Percentiles rank a stretch among this genome's conserved stretches.
Evolutionary conservation across 169 alveolate genomes (phyloP).

Genomic region (Plasmodium fragile): DNA sequence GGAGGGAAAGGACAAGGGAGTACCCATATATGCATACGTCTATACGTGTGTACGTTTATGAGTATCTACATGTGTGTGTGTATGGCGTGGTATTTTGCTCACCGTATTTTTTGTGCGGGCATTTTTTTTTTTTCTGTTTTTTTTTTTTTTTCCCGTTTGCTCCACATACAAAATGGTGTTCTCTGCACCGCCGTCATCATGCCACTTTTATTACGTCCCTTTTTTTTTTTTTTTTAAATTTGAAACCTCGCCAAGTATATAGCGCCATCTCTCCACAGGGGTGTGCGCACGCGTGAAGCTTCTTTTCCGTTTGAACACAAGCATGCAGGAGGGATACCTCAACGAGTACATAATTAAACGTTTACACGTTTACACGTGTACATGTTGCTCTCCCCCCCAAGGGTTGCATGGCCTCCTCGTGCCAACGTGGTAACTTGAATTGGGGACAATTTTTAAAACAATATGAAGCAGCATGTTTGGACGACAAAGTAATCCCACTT

Average conservation of each 20-base stretch:
- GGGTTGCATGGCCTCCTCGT: no score
- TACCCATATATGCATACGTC: background rate
- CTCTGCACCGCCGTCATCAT: background rate
- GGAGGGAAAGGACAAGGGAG: background rate
- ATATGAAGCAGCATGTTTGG: background rate
- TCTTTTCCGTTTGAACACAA: no score
- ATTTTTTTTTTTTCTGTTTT: conserved; percentile 13
- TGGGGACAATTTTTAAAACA: background rate
- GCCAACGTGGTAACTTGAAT: background rate
- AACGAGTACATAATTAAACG: background rate
- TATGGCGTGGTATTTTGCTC: background rate
- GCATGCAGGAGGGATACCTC: background rate
- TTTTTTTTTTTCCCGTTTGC: background rate
- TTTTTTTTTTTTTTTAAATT: no score
- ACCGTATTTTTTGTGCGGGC: background rate
- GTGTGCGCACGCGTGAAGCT: background rate
- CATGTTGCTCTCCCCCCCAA: background rate
- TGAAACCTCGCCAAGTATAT: background rate
- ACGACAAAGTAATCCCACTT: background rate
- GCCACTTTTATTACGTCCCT: background rate
- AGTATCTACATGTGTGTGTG: background rate
- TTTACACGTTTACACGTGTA: background rate
- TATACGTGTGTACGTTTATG: background rate
- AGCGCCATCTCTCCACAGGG: background rate
- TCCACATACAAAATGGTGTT: background rate